Evolutionary conservation across 371 early-diverging fungal genomes (phyloP).

Genomic region (Mucor ambiguus): DNA sequence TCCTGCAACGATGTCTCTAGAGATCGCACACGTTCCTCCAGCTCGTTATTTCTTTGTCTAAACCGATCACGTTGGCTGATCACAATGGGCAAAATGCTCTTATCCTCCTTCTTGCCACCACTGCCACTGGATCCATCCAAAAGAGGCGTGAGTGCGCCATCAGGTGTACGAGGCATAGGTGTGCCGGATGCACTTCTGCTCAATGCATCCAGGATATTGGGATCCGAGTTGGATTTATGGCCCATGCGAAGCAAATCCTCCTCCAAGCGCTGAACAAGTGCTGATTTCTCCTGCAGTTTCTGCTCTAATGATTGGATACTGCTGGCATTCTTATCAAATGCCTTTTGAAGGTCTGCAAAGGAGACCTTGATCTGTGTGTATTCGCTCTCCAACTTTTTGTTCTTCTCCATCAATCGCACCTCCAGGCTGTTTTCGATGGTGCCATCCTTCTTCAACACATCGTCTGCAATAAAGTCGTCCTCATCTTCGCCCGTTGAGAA

Average conservation of each 20-base stretch:
- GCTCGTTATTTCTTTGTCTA: conserved; percentile 79
- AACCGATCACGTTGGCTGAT: conserved; percentile 91
- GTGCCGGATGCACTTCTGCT: conserved; percentile 23
- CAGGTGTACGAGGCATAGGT: conserved; percentile 19
- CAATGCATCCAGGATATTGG: conserved; percentile 16
- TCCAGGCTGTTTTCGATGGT: conserved; percentile 60
- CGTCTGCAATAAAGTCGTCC: conserved; percentile 48
- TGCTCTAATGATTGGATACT: conserved; percentile 34
- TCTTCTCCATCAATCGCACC: conserved; percentile 78
- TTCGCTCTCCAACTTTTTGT: conserved; percentile 79
- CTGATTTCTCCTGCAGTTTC: conserved; percentile 51
- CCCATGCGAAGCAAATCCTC: conserved; percentile 70
- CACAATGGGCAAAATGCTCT: conserved; percentile 80
- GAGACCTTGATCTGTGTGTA: conserved; percentile 69
- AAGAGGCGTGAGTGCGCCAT: conserved; percentile 25
- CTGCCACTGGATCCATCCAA: conserved; percentile 4
- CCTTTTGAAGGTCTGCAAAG: conserved; percentile 39
- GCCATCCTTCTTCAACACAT: conserved; percentile 37
- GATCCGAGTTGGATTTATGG: conserved; percentile 16
- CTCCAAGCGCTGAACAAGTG: conserved; percentile 68
- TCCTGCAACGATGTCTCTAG: conserved; percentile 67
- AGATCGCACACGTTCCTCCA: conserved; percentile 73
- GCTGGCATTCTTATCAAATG: conserved; percentile 34
- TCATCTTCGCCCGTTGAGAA: conserved; percentile 53
- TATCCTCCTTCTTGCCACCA: conserved; percentile 38